Evolutionary conservation across 176 grass and related monocot species (phyloP).

Genomic region (Musa acuminata): DNA sequence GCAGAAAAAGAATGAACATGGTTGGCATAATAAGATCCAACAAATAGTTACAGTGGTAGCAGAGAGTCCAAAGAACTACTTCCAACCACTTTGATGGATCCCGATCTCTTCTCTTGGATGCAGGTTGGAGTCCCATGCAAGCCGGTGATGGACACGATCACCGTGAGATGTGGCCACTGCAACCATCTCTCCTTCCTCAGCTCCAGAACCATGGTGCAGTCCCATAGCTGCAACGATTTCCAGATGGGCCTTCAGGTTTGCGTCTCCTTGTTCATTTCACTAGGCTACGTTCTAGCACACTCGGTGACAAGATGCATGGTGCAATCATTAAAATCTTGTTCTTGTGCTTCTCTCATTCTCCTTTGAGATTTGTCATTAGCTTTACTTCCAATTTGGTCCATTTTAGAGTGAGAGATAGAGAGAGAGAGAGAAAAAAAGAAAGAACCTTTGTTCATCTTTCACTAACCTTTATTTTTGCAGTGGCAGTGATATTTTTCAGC

Average conservation of each 20-base stretch:
- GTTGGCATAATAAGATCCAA: too few species aligned
- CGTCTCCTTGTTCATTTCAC: neutral
- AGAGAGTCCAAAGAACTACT: too few species aligned
- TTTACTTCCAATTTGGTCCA: too few species aligned
- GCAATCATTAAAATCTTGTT: neutral
- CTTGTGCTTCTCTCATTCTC: too few species aligned
- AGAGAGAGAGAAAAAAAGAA: too few species aligned
- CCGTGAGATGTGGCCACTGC: slow-evolving; percentile 90
- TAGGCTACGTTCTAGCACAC: neutral
- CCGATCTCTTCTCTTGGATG: slow-evolving; percentile 40
- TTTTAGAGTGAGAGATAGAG: too few species aligned
- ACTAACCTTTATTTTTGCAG: neutral
- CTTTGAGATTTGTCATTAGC: too few species aligned
- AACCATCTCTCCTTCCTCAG: slow-evolving; percentile 80
- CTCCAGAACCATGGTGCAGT: slow-evolving; percentile 51
- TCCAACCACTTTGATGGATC: slow-evolving; percentile 16
- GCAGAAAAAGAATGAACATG: too few species aligned
- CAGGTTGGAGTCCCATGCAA: slow-evolving; percentile 92
- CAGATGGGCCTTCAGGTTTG: slow-evolving; percentile 37
- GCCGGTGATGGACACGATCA: slow-evolving; percentile 68
- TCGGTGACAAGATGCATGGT: neutral
- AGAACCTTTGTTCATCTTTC: neutral
- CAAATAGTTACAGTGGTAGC: too few species aligned
- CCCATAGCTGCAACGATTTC: slow-evolving; percentile 48
- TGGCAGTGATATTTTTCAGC: neutral